A percentile compares a stretch with the other conserved stretches of the same genome.
phyloP scores from a whole-genome alignment of 2,329 filamentous ascomycete species.

The Colletotrichum aenigma region DNA sequence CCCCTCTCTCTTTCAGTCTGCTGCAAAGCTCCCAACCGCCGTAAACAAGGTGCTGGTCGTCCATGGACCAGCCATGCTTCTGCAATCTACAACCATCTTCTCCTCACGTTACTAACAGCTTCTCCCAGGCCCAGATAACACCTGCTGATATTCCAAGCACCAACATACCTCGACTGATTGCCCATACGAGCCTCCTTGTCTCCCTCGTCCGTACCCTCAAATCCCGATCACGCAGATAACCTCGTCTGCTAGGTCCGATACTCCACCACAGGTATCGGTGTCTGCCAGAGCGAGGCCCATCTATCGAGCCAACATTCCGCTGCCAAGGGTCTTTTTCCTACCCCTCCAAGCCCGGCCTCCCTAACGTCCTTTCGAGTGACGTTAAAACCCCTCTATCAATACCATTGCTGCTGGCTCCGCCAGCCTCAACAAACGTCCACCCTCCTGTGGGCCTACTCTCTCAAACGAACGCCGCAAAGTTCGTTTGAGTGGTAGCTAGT shows the following conservation, averaged over 20 bases:
- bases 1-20: background rate
- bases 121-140: conserved; percentile 25
- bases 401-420: conserved; percentile 81
- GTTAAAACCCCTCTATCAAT: conserved; percentile 47
- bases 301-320: conserved; percentile 83
- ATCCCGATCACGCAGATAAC: conserved; percentile 50
- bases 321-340: conserved; percentile 80
- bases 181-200: conserved; percentile 10
- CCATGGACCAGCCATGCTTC: background rate
- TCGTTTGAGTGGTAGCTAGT: conserved; percentile 98
- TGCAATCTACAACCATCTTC: background rate
- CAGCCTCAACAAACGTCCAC: conserved; percentile 70
- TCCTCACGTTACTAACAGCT: background rate
- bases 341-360: conserved; percentile 86
- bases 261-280: conserved; percentile 81
- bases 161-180: background rate
- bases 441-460: conserved; percentile 94
- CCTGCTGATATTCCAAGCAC: background rate
- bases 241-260: conserved; percentile 87
- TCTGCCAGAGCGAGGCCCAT: conserved; percentile 69
- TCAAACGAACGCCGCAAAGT: conserved; percentile 92
- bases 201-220: conserved; percentile 20
- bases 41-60: accelerated
- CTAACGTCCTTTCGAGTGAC: conserved; percentile 81
- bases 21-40: background rate